These are phyloP conservation scores for Candida sphagnicola DNA, from an alignment of 805 yeast genomes.

Conservation along the genomic window DNA sequence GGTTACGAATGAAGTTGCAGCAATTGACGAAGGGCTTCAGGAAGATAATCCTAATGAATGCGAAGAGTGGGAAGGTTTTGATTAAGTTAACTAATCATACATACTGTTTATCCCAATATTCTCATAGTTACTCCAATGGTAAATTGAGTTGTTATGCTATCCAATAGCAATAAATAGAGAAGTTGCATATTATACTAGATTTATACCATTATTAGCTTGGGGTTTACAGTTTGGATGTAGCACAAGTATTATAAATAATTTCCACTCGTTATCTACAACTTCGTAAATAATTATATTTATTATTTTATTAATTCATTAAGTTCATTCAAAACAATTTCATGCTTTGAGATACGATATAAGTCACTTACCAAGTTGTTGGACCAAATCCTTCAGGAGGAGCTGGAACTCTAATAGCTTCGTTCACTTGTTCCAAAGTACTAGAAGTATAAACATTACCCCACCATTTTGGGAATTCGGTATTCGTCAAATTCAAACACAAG, in stretches of 20 bases:
- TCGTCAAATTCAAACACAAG: slow-evolving; percentile 19
- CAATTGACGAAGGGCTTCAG: neutral
- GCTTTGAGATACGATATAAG: neutral
- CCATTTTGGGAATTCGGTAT: slow-evolving; percentile 40
- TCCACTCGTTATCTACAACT: too few species aligned
- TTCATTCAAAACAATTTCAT: neutral
- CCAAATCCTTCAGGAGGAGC: slow-evolving; percentile 45
- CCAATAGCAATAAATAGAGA: too few species aligned
- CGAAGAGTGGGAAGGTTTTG: slow-evolving; percentile 16
- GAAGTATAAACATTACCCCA: slow-evolving; percentile 59
- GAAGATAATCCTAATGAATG: slow-evolving; percentile 6
- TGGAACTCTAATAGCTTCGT: slow-evolving; percentile 29
- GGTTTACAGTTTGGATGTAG: too few species aligned
- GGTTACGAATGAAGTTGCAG: slow-evolving; percentile 3
- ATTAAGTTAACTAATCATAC: slow-evolving; percentile 2
- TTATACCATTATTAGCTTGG: too few species aligned
- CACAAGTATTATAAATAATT: too few species aligned
- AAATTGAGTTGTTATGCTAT: too few species aligned
- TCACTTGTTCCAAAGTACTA: slow-evolving; percentile 36
- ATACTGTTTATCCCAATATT: neutral
- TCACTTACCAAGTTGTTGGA: slow-evolving; percentile 39
- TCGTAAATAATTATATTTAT: neutral
- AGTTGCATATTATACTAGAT: neutral
- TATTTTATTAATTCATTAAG: neutral
- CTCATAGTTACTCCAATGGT: too few species aligned